Percentiles rank a stretch among this genome's conserved stretches.
Evolutionary conservation across 345 rosid genomes (phyloP).

Genomic region (Aquilaria sinensis): DNA sequence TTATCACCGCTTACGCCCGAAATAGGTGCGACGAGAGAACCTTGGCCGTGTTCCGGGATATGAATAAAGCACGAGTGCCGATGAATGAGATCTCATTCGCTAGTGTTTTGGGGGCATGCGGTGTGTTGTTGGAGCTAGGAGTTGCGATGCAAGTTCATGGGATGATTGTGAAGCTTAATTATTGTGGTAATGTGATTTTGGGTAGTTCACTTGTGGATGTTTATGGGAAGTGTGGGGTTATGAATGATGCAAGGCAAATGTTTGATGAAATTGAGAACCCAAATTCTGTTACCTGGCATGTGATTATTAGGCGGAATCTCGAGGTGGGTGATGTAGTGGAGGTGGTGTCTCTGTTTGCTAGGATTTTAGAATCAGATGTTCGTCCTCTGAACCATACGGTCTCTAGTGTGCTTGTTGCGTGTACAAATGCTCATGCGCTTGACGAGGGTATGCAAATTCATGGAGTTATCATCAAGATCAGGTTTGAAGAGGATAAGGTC

Average conservation of each 20-base stretch:
- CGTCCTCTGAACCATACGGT: constrained; percentile 62
- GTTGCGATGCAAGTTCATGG: constrained; percentile 62
- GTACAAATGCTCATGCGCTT: constrained; percentile 44
- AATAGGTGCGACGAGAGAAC: constrained; percentile 29
- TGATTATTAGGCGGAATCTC: constrained; percentile 72
- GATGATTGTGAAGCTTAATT: constrained; percentile 44
- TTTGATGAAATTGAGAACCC: constrained; percentile 63
- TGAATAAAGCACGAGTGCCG: constrained; percentile 42
- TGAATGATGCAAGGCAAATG: constrained; percentile 60
- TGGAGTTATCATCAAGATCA: constrained; percentile 40
- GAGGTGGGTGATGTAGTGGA: constrained; percentile 56
- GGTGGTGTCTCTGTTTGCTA: constrained; percentile 55
- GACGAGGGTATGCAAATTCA: constrained; percentile 71
- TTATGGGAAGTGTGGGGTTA: constrained; percentile 65
- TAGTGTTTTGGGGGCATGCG: constrained; percentile 47
- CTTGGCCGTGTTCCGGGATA: constrained; percentile 39
- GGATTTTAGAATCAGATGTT: constrained; percentile 36
- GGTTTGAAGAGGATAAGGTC: constrained; percentile 39
- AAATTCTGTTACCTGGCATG: constrained; percentile 82
- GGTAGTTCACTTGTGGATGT: constrained; percentile 74
- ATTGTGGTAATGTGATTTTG: constrained; percentile 54
- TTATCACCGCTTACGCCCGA: constrained; percentile 49
- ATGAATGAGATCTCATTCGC: constrained; percentile 60
- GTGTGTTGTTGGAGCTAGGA: constrained; percentile 31
- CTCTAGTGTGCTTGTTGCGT: constrained; percentile 69